These are phyloP conservation scores for Domatiomyces catenatus DNA, from an alignment of 2,329 filamentous ascomycete species.

Conservation along the genomic window DNA sequence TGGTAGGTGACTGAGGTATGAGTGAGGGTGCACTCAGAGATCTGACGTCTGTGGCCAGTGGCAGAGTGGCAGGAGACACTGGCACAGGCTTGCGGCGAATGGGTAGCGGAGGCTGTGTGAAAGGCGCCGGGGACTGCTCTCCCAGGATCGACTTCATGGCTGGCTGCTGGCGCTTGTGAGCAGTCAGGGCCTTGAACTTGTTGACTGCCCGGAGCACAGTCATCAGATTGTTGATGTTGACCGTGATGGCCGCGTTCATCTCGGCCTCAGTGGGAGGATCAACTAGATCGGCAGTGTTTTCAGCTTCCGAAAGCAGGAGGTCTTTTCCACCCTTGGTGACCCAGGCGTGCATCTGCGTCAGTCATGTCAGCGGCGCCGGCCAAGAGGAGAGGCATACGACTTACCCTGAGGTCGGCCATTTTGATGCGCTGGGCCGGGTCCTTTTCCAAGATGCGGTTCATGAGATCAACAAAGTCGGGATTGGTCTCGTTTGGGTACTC, in stretches of 20 bases:
- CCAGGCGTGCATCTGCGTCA: constrained; percentile 68
- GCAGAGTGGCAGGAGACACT: not conserved
- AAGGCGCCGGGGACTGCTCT: constrained; percentile 35
- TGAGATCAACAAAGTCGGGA: constrained; percentile 57
- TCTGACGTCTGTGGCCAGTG: not conserved
- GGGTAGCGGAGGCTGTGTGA: constrained; percentile 42
- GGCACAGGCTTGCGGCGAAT: constrained; percentile 27
- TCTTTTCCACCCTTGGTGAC: constrained; percentile 70
- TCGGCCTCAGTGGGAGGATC: constrained; percentile 80
- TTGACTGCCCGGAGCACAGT: constrained; percentile 87
- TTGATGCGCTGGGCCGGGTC: constrained; percentile 67
- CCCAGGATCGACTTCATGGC: constrained; percentile 46
- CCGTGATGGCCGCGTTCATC: constrained; percentile 77
- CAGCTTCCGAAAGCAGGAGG: constrained; percentile 60
- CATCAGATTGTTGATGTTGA: constrained; percentile 72
- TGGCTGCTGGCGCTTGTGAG: constrained; percentile 36
- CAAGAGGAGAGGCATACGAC: constrained; percentile 20
- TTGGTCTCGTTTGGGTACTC: constrained; percentile 49
- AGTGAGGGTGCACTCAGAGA: constrained; percentile 3
- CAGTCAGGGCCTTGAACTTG: constrained; percentile 65
- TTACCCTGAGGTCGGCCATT: constrained; percentile 67
- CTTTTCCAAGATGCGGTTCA: constrained; percentile 63
- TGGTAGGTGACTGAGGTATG: constrained; percentile 32
- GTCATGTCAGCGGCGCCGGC: constrained; percentile 7
- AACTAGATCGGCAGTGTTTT: constrained; percentile 70